Percentiles rank a stretch among this genome's conserved stretches.
Evolutionary conservation across 805 yeast genomes (phyloP).

Genomic region (Yamadazyma phyllophila): DNA sequence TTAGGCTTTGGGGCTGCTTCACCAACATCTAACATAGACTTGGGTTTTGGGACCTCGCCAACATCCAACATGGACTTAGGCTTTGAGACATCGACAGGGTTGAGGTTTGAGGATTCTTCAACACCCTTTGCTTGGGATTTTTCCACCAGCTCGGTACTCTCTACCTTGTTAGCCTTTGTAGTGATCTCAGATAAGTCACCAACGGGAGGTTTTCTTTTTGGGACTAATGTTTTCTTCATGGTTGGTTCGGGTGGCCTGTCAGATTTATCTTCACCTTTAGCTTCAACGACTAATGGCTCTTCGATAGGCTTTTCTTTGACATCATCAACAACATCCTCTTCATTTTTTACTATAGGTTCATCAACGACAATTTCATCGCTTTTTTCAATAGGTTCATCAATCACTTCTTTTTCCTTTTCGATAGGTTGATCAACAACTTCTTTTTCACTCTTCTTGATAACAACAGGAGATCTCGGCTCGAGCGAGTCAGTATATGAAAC

Average conservation of each 20-base stretch:
- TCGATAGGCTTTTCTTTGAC: neutral
- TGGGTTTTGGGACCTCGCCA: neutral
- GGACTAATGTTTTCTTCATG: no score
- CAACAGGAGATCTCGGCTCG: neutral
- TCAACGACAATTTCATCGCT: neutral
- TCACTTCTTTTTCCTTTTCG: neutral
- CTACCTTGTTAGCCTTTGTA: no score
- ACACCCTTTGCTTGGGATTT: no score
- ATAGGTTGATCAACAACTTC: neutral
- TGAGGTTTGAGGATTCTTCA: no score
- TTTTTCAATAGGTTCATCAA: neutral
- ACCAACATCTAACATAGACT: slow-evolving; percentile 3
- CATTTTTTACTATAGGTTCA: neutral
- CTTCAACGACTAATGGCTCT: no score
- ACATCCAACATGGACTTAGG: no score
- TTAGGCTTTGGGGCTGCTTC: slow-evolving; percentile 2
- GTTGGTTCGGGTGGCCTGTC: no score
- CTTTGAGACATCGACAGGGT: no score
- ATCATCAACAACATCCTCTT: neutral
- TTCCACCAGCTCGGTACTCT: no score
- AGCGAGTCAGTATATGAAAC: neutral
- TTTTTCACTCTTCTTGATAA: neutral
- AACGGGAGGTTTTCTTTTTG: no score
- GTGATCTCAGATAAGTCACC: no score
- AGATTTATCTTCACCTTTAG: no score